phyloP scores from a whole-genome alignment of 1,139 yeast species.

The Pichia sp. region DNA sequence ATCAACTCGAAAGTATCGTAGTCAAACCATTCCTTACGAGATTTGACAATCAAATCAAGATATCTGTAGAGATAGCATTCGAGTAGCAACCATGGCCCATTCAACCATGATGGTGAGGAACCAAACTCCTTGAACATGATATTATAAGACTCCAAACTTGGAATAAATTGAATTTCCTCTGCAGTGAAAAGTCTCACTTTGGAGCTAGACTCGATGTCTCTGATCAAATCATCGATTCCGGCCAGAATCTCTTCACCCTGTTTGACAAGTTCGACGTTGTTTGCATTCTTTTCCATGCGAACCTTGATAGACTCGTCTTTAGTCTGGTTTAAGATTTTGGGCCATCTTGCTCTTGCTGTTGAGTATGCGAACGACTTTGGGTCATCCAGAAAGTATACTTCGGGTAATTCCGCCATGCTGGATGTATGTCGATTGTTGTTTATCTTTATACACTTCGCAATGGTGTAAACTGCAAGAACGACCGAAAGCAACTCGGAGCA shows the following conservation, averaged over 20 bases:
- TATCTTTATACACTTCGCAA: neutral
- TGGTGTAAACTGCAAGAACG: too few species aligned
- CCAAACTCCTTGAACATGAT: constrained; percentile 29
- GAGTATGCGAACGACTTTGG: constrained; percentile 70
- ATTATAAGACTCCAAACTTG: constrained; percentile 47
- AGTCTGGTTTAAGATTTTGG: constrained; percentile 63
- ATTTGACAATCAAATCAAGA: constrained; percentile 42
- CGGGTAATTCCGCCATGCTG: constrained; percentile 14
- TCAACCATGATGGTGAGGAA: constrained; percentile 48
- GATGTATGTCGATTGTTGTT: neutral
- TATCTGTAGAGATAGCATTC: constrained; percentile 81
- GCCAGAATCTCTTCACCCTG: constrained; percentile 16
- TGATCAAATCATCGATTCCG: constrained; percentile 29
- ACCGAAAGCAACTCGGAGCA: too few species aligned
- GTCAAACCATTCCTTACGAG: constrained; percentile 39
- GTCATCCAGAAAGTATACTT: constrained; percentile 52
- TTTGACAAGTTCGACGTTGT: constrained; percentile 10
- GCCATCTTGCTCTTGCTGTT: constrained; percentile 84
- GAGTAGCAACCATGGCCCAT: constrained; percentile 88
- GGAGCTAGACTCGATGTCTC: constrained; percentile 35
- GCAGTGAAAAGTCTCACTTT: constrained; percentile 34
- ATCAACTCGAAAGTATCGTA: constrained; percentile 68
- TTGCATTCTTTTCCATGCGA: constrained; percentile 40
- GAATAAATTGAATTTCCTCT: constrained; percentile 27
- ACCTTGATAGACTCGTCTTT: neutral